These are phyloP conservation scores for Viola pubescens DNA, from an alignment of 441 rosid species.

Conservation along the genomic window DNA sequence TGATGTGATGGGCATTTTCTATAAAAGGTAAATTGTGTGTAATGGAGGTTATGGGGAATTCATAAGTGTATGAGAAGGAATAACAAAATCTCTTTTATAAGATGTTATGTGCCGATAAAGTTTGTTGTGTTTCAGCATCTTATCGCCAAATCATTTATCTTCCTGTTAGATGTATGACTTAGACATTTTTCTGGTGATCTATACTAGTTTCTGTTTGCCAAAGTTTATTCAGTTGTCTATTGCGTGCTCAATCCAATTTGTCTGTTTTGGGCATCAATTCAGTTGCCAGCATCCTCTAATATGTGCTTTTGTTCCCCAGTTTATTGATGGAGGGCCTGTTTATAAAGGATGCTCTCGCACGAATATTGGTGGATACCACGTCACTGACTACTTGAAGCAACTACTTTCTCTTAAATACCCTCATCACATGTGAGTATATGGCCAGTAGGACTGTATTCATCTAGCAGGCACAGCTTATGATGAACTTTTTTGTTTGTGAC, in stretches of 20 bases:
- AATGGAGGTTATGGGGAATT: no score
- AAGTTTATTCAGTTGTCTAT: neutral
- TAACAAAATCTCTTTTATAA: no score
- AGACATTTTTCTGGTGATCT: slow-evolving; percentile 1
- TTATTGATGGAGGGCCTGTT: slow-evolving; percentile 77
- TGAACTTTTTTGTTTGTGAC: neutral
- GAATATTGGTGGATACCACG: slow-evolving; percentile 83
- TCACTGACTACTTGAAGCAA: slow-evolving; percentile 84
- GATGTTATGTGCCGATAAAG: neutral
- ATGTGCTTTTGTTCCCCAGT: slow-evolving; percentile 37
- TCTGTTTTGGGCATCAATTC: neutral
- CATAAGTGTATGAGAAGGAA: no score
- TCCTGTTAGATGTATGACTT: neutral
- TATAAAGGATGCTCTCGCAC: slow-evolving; percentile 75
- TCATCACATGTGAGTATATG: slow-evolving; percentile 60
- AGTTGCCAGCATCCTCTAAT: neutral
- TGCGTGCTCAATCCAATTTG: neutral
- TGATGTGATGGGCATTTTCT: neutral
- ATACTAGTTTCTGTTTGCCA: neutral
- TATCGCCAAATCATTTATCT: neutral
- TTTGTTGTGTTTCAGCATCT: neutral
- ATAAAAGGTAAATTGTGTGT: no score
- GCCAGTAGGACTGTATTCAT: slow-evolving; percentile 14
- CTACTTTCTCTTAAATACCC: slow-evolving; percentile 89
- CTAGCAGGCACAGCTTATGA: neutral